Evolutionary conservation across 106 monocot genomes (phyloP), one percentile per base, ranked within the genome.

Genomic region (Acorus calamus): DNA sequence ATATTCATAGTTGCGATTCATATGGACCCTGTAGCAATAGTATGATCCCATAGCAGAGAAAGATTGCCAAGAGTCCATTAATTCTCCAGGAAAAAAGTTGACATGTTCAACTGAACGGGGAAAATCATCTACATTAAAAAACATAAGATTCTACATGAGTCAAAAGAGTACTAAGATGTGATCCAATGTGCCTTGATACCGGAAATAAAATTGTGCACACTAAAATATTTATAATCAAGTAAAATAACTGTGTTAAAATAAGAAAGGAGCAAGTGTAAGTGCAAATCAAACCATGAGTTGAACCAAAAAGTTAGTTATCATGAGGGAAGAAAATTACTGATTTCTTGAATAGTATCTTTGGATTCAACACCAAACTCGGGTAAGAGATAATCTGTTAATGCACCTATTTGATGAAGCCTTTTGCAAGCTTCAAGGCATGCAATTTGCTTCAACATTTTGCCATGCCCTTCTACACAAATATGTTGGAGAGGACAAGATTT

Each of bases 341-440:
- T 56, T 11, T 72, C 74, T 57, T 55, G 12, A 49, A 6, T 57
- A 44, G 28, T 42, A 69, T 57, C 75, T 47, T 83, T 80, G 52
- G 4, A 5, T 61, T 53, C 50, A 11, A 57, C 59, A 48, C 67
- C 74, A 62, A 61, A 57, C 14, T 69, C 65, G 28, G 87, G 83
- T 59, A 87, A 53, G 45, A 87, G 75, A 66, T 66, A 56, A 71
- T 87, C 83, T 52, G 70, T 78, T 50, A 87, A 52, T 28, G 71
- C 87, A 69, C 78, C 78, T 57, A 77, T 53, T 57, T 83, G 50
- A 74, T 87, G 86, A 41, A 86, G 57, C 46, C 71, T 54, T 59
- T 68, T 82, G 56, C 73, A 76, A 49, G 82, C 82, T 59, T 86
- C 79, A 42, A 86, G 82, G 77, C 86, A 82, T 9, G 73, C 86